Base-by-base conservation (phyloP, 352 stramenopile genomes). In the Phytophthora fragariaefolia region DNA sequence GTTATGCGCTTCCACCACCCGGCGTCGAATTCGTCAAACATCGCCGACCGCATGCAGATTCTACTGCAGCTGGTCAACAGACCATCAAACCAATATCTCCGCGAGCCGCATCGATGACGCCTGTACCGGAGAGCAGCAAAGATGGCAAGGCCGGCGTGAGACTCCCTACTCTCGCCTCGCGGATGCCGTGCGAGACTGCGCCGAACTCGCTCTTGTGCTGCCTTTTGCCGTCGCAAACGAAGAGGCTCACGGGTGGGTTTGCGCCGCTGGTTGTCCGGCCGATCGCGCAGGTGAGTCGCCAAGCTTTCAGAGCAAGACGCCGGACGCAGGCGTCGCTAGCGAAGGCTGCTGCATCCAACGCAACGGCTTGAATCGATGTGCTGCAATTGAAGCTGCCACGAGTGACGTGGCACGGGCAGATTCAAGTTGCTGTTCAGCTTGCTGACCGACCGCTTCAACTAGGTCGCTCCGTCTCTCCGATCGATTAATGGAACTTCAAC, bases 171-270 rank as follows among this genome's bases (percentile, higher is more conserved):
- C 27, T 74, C 1, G 27, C 17, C 5, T 32, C 62, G 1, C 58
- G 24, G 22, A 32, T 40, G 24, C 38, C 32, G 30, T 38, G 20
- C 23, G 24, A 45, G 2, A 4, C 15, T 7, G 45, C 13, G 6
- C 36, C 52, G 4, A 24, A 27, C 27, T 42, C 50, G 4, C 51
- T 82, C 15, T 49, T 79, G 61, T 82, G 74, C 48, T 77, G 74
- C 12, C 40, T 82, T 28, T 53, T 82, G 17, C 71, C 74, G 8
- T 23, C 55, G 0, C 58, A 76, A 64, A 40, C 50, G 4, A 71
- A 71, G 40, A 46, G 48, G 4, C 52, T 45, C 7, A 10, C 50
- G 23, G 6, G 13, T 1, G 18, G 9, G 9, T 46, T 43, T 20
- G 28, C 43, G 13, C 26, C 46, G 15, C 30, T 30, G 5, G 30